Conservation (phyloP, 169 alveolate genomes). For the Neospora caninum region DNA sequence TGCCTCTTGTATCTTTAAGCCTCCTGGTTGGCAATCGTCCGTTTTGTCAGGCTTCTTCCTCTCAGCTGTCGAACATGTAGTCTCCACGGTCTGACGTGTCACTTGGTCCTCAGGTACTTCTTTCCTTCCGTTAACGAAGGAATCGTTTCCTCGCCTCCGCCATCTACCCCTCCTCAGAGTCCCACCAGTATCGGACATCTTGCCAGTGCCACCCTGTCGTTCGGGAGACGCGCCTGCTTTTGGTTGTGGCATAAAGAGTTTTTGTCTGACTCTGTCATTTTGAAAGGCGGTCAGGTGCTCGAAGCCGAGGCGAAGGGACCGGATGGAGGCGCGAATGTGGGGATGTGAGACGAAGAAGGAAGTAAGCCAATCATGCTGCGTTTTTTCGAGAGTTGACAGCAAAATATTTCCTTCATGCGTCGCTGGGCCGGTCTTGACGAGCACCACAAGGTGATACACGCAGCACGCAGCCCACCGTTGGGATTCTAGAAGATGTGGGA, state of each 20-base stretch:
- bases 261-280: not conserved
- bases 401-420: not conserved
- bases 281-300: not conserved
- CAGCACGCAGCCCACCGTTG: constrained; percentile 30
- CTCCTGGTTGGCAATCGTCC: not conserved
- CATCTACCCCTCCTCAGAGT: not conserved
- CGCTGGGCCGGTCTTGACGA: not conserved
- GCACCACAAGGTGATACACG: not conserved
- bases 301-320: constrained; percentile 17
- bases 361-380: constrained; percentile 20
- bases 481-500: not conserved
- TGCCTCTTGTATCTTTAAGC: not conserved
- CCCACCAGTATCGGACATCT: not conserved
- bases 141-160: too few relatives aligned
- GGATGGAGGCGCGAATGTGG: not conserved
- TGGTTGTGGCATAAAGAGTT: not conserved
- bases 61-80: not conserved
- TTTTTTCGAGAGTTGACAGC: not conserved
- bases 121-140: too few relatives aligned
- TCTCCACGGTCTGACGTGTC: not conserved
- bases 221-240: not conserved
- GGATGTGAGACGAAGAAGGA: not conserved
- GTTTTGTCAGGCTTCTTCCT: not conserved
- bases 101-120: not conserved
- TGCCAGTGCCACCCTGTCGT: not conserved